Base-by-base conservation (phyloP, 1,139 yeast genomes). In the Debaryomycetaceae sp. region DNA sequence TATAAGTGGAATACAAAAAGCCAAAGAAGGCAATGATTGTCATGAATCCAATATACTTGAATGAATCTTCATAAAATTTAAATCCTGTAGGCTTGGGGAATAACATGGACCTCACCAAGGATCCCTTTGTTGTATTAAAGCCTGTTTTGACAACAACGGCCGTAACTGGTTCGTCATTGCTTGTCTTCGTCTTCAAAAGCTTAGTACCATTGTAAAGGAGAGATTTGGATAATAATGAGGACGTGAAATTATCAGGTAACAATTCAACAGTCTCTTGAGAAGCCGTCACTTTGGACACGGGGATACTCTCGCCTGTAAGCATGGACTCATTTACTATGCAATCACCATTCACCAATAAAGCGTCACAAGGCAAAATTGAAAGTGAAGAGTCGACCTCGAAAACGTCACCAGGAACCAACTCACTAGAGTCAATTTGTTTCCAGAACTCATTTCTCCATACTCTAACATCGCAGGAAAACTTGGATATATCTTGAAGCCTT, bases 251-350 rank as follows among this genome's bases (percentile, higher is more conserved):
- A 35, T 68, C 70, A 16, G 77, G 72, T 33, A 88, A 61, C 14
- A 68, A 69, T 24, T 67, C 66, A 33, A 88, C 75, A 0, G 83
- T 75, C 15, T 81, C 88, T 19, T 75, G 76, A 0, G 76, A 67
- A 2, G 95, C 89, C 3, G 85, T 75, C 5, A 71, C 48, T 58
- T 92, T 92, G 0, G 96, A 79, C 2, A 92, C 96, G 0, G 99
- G 98, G 1, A 92, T 98, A 42, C 97, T 88, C 59, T 92, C 99
- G 31, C 99, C 99, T 0, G 98, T 92, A 26, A 91, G 74, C 95
- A 91, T 91, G 8, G 96, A 86, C 58, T 91, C 98, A 60, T 92
- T 92, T 14, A 91, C 85, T 42, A 92, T 88, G 60, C 95, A 87
- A 57, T 89, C 98, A 39, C 98, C 98, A 35, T 91, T 81, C 18